These are phyloP conservation scores for Penicillium sp. DNA, from an alignment of 2,329 filamentous ascomycete species.

Conservation along the genomic window DNA sequence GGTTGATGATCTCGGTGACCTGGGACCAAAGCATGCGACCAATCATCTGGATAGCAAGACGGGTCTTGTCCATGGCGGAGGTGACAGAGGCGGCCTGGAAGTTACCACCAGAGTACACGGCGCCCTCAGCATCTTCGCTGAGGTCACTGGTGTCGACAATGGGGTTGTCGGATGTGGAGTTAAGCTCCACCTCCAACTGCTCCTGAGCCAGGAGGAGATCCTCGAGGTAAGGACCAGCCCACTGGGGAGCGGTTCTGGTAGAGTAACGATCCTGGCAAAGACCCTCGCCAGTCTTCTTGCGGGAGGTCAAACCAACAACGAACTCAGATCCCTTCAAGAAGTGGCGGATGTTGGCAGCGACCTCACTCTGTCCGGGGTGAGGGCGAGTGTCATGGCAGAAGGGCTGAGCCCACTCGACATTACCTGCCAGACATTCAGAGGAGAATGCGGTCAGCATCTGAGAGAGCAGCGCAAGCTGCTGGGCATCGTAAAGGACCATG, in stretches of 20 bases:
- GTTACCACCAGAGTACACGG: constrained; percentile 64
- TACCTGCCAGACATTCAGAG: constrained; percentile 61
- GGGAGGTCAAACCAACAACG: constrained; percentile 23
- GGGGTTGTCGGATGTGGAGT: constrained; percentile 69
- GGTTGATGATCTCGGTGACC: constrained; percentile 64
- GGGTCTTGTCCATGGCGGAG: constrained; percentile 64
- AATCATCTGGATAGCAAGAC: constrained; percentile 53
- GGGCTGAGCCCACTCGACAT: constrained; percentile 57
- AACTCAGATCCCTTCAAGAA: constrained; percentile 55
- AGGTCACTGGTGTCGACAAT: constrained; percentile 51
- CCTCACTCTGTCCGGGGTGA: constrained; percentile 62
- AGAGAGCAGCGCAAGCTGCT: constrained; percentile 54
- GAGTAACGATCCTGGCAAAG: constrained; percentile 67
- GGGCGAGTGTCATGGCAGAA: constrained; percentile 62
- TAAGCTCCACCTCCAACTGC: constrained; percentile 63
- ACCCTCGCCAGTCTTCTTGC: constrained; percentile 23
- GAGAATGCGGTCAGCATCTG: constrained; percentile 64
- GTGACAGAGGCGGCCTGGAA: constrained; percentile 67
- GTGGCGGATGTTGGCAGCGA: constrained; percentile 54
- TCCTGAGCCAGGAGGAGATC: constrained; percentile 59
- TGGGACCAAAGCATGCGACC: constrained; percentile 67
- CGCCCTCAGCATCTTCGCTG: constrained; percentile 16
- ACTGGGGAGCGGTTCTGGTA: constrained; percentile 65
- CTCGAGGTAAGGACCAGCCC: constrained; percentile 67
- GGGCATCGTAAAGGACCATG: constrained; percentile 54